These are phyloP conservation scores for Boletellus sp. DNA, from an alignment of 768 basidiomycete species.

Conservation along the genomic window DNA sequence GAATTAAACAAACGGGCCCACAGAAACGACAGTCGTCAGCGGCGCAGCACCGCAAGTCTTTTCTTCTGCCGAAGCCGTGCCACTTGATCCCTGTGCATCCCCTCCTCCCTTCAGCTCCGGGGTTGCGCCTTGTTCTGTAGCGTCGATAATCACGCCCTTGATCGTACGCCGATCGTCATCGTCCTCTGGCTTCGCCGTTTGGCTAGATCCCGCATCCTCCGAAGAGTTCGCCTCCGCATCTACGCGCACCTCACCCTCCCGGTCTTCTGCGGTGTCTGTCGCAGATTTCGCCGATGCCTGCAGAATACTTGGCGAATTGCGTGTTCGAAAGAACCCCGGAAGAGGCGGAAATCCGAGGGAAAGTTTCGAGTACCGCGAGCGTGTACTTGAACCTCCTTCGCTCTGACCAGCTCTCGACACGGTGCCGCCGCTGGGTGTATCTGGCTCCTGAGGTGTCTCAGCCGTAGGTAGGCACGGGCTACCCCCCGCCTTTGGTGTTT, in stretches of 20 bases:
- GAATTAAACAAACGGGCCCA: slow-evolving; percentile 21
- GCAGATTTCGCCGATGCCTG: slow-evolving; percentile 21
- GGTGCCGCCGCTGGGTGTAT: slow-evolving; percentile 52
- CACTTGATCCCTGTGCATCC: slow-evolving; percentile 6
- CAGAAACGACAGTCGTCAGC: slow-evolving; percentile 18
- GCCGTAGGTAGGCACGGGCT: slow-evolving; percentile 8
- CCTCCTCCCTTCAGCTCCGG: slow-evolving; percentile 11
- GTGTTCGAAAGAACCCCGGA: slow-evolving; percentile 58
- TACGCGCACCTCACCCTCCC: slow-evolving; percentile 16
- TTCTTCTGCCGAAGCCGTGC: slow-evolving; percentile 16
- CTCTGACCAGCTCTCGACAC: slow-evolving; percentile 48
- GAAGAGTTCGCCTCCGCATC: slow-evolving; percentile 6
- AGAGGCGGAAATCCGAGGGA: slow-evolving; percentile 58
- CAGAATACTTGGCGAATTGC: slow-evolving; percentile 48
- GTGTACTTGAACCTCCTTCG: slow-evolving; percentile 30
- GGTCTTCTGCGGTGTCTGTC: slow-evolving; percentile 17
- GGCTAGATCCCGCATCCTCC: slow-evolving; percentile 6
- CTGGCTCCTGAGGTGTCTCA: slow-evolving; percentile 31
- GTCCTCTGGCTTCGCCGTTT: slow-evolving; percentile 23
- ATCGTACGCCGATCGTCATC: slow-evolving; percentile 44
- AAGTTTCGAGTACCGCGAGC: slow-evolving; percentile 39
- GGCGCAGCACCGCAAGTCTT: slow-evolving; percentile 17
- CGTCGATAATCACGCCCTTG: slow-evolving; percentile 26
- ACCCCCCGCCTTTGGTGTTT: slow-evolving; percentile 27
- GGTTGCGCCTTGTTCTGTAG: slow-evolving; percentile 10